Base-by-base conservation (phyloP, 1,284 basidiomycete species). In the Cryptococcus hybrid region DNA sequence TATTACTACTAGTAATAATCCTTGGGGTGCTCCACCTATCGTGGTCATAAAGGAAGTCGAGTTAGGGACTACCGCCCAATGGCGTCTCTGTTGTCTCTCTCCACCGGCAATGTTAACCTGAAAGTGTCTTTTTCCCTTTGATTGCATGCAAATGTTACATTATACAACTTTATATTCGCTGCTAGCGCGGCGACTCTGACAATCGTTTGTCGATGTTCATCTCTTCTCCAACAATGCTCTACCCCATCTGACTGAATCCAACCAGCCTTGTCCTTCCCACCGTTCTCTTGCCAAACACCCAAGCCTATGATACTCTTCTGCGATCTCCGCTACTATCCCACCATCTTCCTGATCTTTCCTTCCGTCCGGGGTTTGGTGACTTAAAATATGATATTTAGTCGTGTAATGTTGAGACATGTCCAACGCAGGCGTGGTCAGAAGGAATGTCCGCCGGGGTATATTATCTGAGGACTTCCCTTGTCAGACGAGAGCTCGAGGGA, bases 151-250 rank as follows among this genome's bases (percentile, higher is more conserved):
- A 4, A 30, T 30, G 30, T 30, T 30, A 30, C 30, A 30, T 30
- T 30, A 30, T 30, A 30, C 30, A 30, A 30, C 30, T 30, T 30
- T 30, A 30, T 30, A 30, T 30, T 30, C 30, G 18, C 18, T 18
- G 30, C 30, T 30, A 30, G 30, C 30, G 30, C 4, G 30, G 30
- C 30, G 30, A 30, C 30, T 4, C 3, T 30, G 30, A 30, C 30
- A 30, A 30, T 4, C 30, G 30, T 30, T 30, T 30, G 30, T 30
- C 30, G 30, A 30, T 30, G 30, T 30, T 30, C 43, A 45, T 2
- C 43, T 45, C 52, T 30, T 30, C 2, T 57, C 59, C 6, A 67
- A 67, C 1, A 53, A 69, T 1, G 89, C 76, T 30, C 36, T 48
- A 42, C 46, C 37, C 35, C 48, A 60, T 37, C 11, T 9, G 15